phyloP scores from a whole-genome alignment of 768 basidiomycete genomes.

The Russula lepida region DNA sequence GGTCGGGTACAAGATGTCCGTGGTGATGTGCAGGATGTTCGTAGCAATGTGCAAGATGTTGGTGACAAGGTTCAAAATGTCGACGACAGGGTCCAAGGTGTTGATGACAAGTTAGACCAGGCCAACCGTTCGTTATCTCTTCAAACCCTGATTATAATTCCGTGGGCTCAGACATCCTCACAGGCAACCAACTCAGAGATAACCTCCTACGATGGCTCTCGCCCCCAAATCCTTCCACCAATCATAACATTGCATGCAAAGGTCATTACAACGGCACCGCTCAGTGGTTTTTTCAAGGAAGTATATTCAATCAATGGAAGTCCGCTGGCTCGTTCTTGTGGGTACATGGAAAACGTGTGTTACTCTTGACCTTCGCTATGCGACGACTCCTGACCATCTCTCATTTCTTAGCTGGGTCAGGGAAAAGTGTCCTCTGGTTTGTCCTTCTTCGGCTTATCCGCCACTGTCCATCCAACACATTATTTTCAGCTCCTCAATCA shows the following conservation, averaged over 20 bases:
- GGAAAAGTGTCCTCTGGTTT: constrained; percentile 3
- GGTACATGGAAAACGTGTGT: constrained; percentile 2
- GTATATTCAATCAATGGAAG: not conserved
- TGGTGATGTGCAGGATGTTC: too few species aligned
- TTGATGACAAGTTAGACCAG: not conserved
- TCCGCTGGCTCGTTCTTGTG: not conserved
- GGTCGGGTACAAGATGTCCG: too few species aligned
- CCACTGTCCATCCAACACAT: too few species aligned
- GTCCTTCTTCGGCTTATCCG: too few species aligned
- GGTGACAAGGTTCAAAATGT: too few species aligned
- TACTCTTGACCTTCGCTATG: not conserved
- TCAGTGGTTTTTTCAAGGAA: not conserved
- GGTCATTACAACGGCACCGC: not conserved
- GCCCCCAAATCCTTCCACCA: constrained; percentile 24
- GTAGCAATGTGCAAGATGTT: too few species aligned
- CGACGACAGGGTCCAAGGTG: too few species aligned
- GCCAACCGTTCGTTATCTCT: not conserved
- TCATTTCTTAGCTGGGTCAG: not conserved
- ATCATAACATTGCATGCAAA: not conserved
- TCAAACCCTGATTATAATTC: too few species aligned
- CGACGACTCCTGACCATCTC: not conserved
- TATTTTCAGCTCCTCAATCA: not conserved
- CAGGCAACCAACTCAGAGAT: not conserved
- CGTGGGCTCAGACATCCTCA: too few species aligned
- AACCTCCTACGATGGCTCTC: constrained; percentile 23